Conservation (phyloP, 73 alveolate genomes). For the Durusdinium trenchii region DNA sequence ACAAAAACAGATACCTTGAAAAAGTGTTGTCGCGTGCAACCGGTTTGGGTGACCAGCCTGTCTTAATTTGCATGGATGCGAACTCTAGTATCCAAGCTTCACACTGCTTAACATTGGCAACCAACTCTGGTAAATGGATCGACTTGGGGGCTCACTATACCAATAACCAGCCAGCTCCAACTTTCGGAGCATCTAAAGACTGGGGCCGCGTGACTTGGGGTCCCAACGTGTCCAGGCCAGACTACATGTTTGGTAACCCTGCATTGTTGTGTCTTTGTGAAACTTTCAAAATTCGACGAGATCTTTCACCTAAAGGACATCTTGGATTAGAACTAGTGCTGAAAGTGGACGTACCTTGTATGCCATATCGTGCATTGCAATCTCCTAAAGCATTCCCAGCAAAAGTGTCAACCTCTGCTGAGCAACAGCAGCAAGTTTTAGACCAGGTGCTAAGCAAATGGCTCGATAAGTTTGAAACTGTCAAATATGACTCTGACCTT, state of each 20-base stretch:
- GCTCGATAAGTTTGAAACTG: too few species aligned
- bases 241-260: not conserved
- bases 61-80: not conserved
- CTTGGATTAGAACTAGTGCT: not conserved
- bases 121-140: not conserved
- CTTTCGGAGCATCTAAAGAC: not conserved
- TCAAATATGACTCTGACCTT: too few species aligned
- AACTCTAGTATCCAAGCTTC: not conserved
- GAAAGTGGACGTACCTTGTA: not conserved
- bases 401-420: too few species aligned
- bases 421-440: too few species aligned
- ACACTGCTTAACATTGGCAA: not conserved
- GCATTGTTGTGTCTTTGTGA: not conserved
- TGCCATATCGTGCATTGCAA: not conserved
- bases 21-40: not conserved
- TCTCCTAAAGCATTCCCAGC: not conserved
- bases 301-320: not conserved
- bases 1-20: not conserved
- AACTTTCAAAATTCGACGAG: not conserved
- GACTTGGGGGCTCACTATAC: not conserved
- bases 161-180: not conserved
- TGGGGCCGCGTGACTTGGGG: not conserved
- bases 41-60: not conserved
- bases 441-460: too few species aligned
- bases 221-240: not conserved